Evolutionary conservation across 352 stramenopile species (phyloP), one percentile per base, ranked within the genome.

Genomic region (Phytophthora syringae): DNA sequence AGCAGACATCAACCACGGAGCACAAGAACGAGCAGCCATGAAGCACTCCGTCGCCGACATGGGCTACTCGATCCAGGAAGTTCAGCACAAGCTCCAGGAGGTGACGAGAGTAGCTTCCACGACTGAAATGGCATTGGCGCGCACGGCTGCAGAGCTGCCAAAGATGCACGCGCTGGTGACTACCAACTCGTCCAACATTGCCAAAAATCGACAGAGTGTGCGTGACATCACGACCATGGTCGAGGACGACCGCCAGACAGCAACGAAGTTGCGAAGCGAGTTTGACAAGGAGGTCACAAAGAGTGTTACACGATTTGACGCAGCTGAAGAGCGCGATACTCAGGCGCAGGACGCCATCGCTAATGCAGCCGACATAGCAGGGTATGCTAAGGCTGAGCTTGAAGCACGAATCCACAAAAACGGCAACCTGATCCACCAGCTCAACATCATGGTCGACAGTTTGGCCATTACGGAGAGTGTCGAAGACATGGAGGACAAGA

Each of bases 401-500:
- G 71, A 91, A 32, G 58, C 81, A 12, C 52, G 53, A 1, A 75
- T 91, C 20, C 60, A 57, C 21, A 67, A 87, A 54, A 84, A 91
- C 59, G 52, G 68, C 54, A 89, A 88, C 51, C 64, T 86, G 43
- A 73, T 91, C 49, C 78, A 91, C 51, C 80, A 89, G 50, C 80
- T 91, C 60, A 83, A 85, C 62, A 80, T 77, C 6, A 80, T 88
- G 70, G 78, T 91, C 6, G 82, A 88, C 49, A 77, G 75, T 36
- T 67, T 91, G 43, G 77, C 72, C n/a, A n/a, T n/a, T n/a, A n/a
- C n/a, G n/a, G n/a, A n/a, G n/a, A 12, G 80, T 88, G 53, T 84
- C 80, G 2, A 80, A 91, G n/a, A n/a, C n/a, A n/a, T n/a, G 55
- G n/a, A n/a, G n/a, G n/a, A 89, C 60, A 87, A 88, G 27, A 69